Conservation (phyloP, 2,329 filamentous ascomycete species). For the Clonostachys solani region DNA sequence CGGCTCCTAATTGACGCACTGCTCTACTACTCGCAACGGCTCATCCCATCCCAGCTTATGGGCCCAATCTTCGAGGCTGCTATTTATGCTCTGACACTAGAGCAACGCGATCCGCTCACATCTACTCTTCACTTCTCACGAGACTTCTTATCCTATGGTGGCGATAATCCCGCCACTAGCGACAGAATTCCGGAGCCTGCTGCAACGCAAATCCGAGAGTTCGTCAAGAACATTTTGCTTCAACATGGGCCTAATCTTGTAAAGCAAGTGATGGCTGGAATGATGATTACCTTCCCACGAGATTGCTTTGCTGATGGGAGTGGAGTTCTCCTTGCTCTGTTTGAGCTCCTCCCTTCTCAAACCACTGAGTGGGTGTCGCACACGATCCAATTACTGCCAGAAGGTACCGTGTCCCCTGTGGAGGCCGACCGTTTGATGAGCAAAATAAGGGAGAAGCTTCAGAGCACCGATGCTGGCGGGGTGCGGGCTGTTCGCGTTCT, state of each 20-base stretch:
- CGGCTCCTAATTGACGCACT: constrained; percentile 86
- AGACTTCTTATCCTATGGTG: constrained; percentile 85
- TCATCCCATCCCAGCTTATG: constrained; percentile 76
- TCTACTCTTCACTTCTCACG: constrained; percentile 91
- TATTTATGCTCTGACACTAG: constrained; percentile 78
- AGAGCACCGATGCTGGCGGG: constrained; percentile 53
- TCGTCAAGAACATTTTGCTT: constrained; percentile 68
- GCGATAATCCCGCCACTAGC: constrained; percentile 65
- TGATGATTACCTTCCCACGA: constrained; percentile 98
- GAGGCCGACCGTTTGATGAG: constrained; percentile 79
- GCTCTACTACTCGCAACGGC: constrained; percentile 83
- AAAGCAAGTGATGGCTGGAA: constrained; percentile 87
- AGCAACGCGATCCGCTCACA: constrained; percentile 87
- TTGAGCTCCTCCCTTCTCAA: constrained; percentile 78
- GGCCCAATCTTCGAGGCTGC: constrained; percentile 83
- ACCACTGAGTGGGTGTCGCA: constrained; percentile 78
- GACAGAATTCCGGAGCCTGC: constrained; percentile 52
- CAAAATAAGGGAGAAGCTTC: constrained; percentile 76
- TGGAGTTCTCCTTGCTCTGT: constrained; percentile 83
- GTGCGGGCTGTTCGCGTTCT: constrained; percentile 76
- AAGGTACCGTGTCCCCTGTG: constrained; percentile 71
- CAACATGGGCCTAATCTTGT: constrained; percentile 73
- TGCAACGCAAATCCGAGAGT: constrained; percentile 64
- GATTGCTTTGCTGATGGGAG: constrained; percentile 96
- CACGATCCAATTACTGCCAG: constrained; percentile 79